A percentile compares a stretch with the other conserved stretches of the same genome.
Conservation (phyloP, 345 rosid genomes). For the Lepidium didymum region DNA sequence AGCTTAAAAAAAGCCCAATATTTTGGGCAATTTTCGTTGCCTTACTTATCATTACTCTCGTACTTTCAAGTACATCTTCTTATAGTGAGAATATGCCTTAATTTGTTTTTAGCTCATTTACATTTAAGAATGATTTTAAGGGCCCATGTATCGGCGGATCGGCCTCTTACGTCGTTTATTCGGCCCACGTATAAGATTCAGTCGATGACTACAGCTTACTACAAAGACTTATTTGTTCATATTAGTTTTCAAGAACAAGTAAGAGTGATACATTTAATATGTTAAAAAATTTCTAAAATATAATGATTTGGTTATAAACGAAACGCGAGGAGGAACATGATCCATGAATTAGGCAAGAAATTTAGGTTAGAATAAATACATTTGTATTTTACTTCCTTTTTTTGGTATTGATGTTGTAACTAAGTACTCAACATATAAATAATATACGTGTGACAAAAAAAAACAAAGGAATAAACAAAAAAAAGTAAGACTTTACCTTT, state of each 20-base stretch:
- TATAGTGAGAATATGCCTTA: no score
- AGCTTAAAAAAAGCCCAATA: conserved; percentile 13
- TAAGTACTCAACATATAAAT: not conserved
- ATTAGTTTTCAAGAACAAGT: no score
- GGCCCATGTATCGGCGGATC: no score
- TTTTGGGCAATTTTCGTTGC: not conserved
- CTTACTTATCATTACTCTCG: not conserved
- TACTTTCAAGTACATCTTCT: conserved; percentile 5
- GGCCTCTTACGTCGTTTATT: no score
- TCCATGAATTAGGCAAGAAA: conserved; percentile 10
- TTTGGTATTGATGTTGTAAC: not conserved
- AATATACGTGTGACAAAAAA: not conserved
- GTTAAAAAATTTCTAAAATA: no score
- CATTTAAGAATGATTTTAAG: no score
- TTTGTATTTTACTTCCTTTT: not conserved
- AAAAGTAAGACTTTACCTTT: conserved; percentile 10
- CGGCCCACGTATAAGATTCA: no score
- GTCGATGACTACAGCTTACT: no score
- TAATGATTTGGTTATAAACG: not conserved
- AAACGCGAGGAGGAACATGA: conserved; percentile 4
- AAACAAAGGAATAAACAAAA: not conserved
- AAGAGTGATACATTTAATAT: no score
- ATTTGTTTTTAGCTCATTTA: no score
- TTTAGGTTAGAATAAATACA: not conserved
- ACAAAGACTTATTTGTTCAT: no score